phyloP scores from a whole-genome alignment of 2,329 filamentous ascomycete species.

The Ophiostoma himal-ulmi region DNA sequence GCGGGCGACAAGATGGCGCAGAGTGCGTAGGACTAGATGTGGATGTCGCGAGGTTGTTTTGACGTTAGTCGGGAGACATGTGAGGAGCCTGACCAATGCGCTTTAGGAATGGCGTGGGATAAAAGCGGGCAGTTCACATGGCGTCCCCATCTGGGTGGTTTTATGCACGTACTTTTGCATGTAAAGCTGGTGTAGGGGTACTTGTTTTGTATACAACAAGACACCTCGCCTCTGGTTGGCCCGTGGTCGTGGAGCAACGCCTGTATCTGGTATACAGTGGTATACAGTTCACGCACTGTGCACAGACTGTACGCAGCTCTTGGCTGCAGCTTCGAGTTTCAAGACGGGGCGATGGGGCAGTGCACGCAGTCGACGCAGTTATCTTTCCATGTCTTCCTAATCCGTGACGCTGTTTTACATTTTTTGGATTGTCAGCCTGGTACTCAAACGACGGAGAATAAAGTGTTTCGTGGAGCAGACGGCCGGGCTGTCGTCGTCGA shows the following conservation, averaged over 20 bases:
- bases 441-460: not conserved
- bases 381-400: not conserved
- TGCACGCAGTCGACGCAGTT: not conserved
- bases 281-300: not conserved
- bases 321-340: not conserved
- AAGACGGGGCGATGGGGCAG: not conserved
- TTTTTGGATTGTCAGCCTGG: not conserved
- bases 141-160: not conserved
- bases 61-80: slow-evolving; percentile 8
- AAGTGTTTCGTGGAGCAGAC: slow-evolving; percentile 5
- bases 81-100: not conserved
- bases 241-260: not conserved
- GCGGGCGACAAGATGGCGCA: slow-evolving; percentile 1
- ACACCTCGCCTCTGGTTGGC: not conserved
- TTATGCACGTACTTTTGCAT: not conserved
- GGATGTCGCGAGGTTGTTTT: slow-evolving; percentile 12
- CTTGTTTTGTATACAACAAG: not conserved
- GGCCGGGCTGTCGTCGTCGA: not conserved
- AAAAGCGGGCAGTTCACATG: not conserved
- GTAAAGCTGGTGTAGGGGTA: not conserved
- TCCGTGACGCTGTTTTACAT: no score
- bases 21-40: not conserved
- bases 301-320: not conserved
- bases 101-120: not conserved
- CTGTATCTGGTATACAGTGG: not conserved